phyloP scores from a whole-genome alignment of 176 grass and related monocot species.

The Aegilops tauschii region DNA sequence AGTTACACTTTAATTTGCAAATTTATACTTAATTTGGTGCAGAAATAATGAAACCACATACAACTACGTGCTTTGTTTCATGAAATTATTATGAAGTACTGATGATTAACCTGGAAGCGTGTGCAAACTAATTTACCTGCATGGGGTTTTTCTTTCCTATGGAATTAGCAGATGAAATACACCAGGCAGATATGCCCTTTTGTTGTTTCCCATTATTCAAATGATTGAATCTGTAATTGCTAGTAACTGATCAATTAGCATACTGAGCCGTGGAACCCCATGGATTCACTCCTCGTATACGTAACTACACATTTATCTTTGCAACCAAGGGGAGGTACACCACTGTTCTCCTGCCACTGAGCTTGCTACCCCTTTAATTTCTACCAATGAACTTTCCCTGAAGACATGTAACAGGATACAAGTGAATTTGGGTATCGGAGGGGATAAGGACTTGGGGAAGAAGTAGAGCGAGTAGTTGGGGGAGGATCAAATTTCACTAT shows the following conservation, averaged over 20 bases:
- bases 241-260: neutral
- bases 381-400: neutral
- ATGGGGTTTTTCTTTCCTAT: neutral
- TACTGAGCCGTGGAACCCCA: neutral
- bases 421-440: neutral
- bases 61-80: neutral
- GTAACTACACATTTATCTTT: neutral
- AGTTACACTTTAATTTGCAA: neutral
- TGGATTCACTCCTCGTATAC: neutral
- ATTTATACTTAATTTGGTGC: neutral
- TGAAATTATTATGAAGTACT: neutral
- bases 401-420: neutral
- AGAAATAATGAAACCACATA: constrained; percentile 4
- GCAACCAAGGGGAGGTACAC: neutral
- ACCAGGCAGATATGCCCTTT: neutral
- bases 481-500: neutral
- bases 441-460: neutral
- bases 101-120: neutral
- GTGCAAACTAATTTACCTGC: neutral
- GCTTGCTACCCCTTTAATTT: neutral
- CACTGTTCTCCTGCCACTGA: neutral
- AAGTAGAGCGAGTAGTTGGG: neutral
- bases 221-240: neutral
- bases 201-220: neutral
- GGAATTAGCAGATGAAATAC: neutral